Percentiles rank a stretch among this genome's conserved stretches.
phyloP scores from a whole-genome alignment of 768 basidiomycete species.

The Fistulinella prunicolor region DNA sequence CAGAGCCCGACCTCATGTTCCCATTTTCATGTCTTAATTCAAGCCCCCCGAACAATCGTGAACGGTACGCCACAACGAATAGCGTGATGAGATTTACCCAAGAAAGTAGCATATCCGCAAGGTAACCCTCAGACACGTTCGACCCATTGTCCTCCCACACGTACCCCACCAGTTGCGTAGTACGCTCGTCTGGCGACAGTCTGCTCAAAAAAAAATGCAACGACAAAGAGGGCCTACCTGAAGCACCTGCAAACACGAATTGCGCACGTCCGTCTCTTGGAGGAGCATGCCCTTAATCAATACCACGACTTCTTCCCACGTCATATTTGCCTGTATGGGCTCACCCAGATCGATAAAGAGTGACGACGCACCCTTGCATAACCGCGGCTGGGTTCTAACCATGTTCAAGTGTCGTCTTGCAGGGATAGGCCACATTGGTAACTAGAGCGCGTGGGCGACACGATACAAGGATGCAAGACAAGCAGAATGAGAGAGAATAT shows the following conservation, averaged over 20 bases:
- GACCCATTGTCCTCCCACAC: slow-evolving; percentile 96
- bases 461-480: no score
- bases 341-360: slow-evolving; percentile 79
- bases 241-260: slow-evolving; percentile 85
- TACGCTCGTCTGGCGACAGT: slow-evolving; percentile 93
- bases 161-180: slow-evolving; percentile 71
- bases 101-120: slow-evolving; percentile 58
- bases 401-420: slow-evolving; percentile 65
- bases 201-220: no score
- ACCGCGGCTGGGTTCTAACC: slow-evolving; percentile 72
- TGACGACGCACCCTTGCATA: slow-evolving; percentile 81
- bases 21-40: slow-evolving; percentile 78
- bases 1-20: slow-evolving; percentile 73
- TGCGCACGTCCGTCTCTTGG: slow-evolving; percentile 87
- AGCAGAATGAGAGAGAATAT: not conserved
- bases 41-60: no score
- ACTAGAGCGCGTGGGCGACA: slow-evolving; percentile 42
- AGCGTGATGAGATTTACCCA: slow-evolving; percentile 53
- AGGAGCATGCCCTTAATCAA: slow-evolving; percentile 71
- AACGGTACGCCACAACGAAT: no score
- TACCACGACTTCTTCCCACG: slow-evolving; percentile 56
- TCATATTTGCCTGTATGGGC: slow-evolving; percentile 66
- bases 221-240: slow-evolving; percentile 50
- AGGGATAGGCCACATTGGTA: slow-evolving; percentile 67
- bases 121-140: slow-evolving; percentile 68